Conservation (phyloP, 2,329 filamentous ascomycete species). For the Lecanosticta acicola region DNA sequence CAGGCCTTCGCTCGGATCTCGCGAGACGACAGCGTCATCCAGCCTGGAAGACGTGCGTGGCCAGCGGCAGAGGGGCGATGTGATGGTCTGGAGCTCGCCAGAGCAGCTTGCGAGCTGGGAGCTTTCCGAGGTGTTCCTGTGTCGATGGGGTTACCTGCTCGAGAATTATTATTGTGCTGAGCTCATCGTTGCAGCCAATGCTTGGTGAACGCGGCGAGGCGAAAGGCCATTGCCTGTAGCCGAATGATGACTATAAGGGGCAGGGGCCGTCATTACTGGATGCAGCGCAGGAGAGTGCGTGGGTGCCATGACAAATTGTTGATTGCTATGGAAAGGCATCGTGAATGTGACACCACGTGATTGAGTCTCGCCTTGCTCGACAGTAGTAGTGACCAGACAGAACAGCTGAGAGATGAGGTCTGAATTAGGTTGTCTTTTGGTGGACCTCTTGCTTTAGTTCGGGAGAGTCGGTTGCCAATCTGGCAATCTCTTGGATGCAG, state of each 20-base stretch:
- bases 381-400: too few relatives aligned
- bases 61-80: constrained; percentile 24
- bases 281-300: neutral
- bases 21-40: constrained; percentile 69
- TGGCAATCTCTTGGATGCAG: too few relatives aligned
- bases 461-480: neutral
- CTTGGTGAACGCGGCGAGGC: constrained; percentile 35
- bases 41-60: constrained; percentile 36
- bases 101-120: constrained; percentile 41
- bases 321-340: neutral
- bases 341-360: neutral
- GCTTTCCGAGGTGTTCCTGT: constrained; percentile 37
- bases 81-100: constrained; percentile 39
- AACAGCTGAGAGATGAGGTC: neutral
- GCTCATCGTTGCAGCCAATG: constrained; percentile 37
- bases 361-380: too few relatives aligned
- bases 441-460: neutral
- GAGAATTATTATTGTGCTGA: constrained; percentile 37
- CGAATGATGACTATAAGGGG: too few relatives aligned
- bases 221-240: constrained; percentile 27
- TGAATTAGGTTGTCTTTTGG: neutral
- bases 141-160: constrained; percentile 38
- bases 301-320: neutral
- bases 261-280: too few relatives aligned
- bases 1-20: neutral